A percentile compares a stretch with the other conserved stretches of the same genome.
Conservation (phyloP, 2,329 filamentous ascomycete genomes). For the Canariomyces notabilis region DNA sequence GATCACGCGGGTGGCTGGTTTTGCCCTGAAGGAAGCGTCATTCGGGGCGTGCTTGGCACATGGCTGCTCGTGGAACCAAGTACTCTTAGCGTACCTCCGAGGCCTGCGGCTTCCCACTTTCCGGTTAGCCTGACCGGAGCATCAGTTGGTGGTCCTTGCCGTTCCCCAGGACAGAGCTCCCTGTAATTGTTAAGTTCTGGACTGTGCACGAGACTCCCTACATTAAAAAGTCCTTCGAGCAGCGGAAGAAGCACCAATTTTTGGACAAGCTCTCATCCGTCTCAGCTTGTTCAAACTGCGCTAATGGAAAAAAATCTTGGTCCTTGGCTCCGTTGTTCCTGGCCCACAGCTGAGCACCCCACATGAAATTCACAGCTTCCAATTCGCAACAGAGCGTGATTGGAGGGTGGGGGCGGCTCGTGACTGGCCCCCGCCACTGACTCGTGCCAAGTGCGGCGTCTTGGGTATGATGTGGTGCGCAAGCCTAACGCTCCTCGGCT, state of each 20-base stretch:
- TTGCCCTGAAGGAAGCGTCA: not conserved
- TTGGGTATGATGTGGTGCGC: not conserved
- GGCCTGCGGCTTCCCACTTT: slow-evolving; percentile 9
- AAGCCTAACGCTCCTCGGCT: not conserved
- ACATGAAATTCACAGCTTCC: slow-evolving; percentile 1
- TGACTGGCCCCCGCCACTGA: slow-evolving; percentile 13
- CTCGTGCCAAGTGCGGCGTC: slow-evolving; percentile 8
- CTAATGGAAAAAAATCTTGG: slow-evolving; percentile 20
- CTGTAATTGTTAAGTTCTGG: no score
- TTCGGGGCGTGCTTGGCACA: slow-evolving; percentile 6
- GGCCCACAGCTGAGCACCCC: slow-evolving; percentile 13
- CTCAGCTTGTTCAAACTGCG: slow-evolving; percentile 2
- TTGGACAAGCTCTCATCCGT: not conserved
- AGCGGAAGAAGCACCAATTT: no score
- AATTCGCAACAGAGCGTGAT: slow-evolving; percentile 1
- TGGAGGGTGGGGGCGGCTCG: not conserved
- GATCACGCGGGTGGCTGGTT: not conserved
- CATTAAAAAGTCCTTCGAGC: no score
- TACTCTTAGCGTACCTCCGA: slow-evolving; percentile 14
- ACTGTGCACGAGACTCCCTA: no score
- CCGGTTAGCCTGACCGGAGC: slow-evolving; percentile 13
- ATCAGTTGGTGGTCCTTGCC: slow-evolving; percentile 11
- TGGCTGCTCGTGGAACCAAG: slow-evolving; percentile 1
- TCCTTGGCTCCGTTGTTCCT: slow-evolving; percentile 15
- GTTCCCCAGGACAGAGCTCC: slow-evolving; percentile 6